phyloP scores from a whole-genome alignment of 371 early-diverging fungal species.

The Amoeboaphelidium protococcarum region DNA sequence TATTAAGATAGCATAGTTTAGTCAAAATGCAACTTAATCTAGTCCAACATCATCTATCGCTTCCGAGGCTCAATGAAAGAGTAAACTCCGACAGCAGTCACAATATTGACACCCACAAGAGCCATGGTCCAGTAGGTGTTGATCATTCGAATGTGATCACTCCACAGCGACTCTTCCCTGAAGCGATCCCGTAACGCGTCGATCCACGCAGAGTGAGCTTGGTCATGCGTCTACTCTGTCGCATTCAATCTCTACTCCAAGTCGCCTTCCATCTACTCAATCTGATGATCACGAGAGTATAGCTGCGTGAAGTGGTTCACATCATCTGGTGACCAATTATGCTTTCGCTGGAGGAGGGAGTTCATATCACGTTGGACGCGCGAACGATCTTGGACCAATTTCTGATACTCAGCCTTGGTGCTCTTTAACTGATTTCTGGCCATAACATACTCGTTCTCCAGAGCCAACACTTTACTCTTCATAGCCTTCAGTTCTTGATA shows the following conservation, averaged over 20 bases:
- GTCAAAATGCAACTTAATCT: background rate
- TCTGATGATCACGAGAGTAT: conserved; percentile 45
- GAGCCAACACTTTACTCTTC: conserved; percentile 33
- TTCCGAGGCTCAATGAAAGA: conserved; percentile 45
- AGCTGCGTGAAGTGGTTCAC: conserved; percentile 59
- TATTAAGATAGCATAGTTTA: too few relatives aligned
- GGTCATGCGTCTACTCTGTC: conserved; percentile 36
- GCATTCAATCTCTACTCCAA: conserved; percentile 28
- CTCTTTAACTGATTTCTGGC: conserved; percentile 22
- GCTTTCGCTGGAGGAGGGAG: conserved; percentile 58
- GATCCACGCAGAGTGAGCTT: conserved; percentile 30
- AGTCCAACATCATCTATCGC: conserved; percentile 31
- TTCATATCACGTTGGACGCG: conserved; percentile 62
- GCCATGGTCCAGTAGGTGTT: conserved; percentile 65
- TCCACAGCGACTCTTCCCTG: conserved; percentile 84
- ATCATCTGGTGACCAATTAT: conserved; percentile 55
- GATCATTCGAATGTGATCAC: conserved; percentile 74
- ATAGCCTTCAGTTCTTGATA: conserved; percentile 43
- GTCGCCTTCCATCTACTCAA: conserved; percentile 30
- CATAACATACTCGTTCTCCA: conserved; percentile 30
- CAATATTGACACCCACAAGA: conserved; percentile 35
- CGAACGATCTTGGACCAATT: conserved; percentile 34
- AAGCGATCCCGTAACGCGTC: conserved; percentile 45
- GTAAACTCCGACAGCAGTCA: conserved; percentile 41
- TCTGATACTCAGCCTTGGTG: conserved; percentile 39